Evolutionary conservation across 2,329 filamentous ascomycete genomes (phyloP).

Genomic region (Penicillium sp.): DNA sequence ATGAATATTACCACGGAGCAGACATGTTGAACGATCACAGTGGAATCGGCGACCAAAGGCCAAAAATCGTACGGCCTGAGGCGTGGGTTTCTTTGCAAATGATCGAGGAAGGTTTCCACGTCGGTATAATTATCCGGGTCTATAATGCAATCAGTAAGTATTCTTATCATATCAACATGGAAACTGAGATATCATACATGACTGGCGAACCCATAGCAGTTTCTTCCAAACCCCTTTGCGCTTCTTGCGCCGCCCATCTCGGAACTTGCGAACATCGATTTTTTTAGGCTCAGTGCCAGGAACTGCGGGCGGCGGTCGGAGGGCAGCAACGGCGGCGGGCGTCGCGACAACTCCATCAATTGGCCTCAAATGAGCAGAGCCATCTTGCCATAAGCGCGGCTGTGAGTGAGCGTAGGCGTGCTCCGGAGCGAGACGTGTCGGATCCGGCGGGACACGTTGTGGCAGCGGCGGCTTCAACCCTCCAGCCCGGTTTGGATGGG

Average conservation of each 20-base stretch:
- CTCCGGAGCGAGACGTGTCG: slow-evolving; percentile 72
- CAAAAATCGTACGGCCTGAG: slow-evolving; percentile 97
- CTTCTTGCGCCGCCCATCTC: slow-evolving; percentile 62
- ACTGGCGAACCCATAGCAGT: slow-evolving; percentile 95
- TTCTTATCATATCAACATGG: not conserved
- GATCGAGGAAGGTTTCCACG: slow-evolving; percentile 91
- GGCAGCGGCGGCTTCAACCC: slow-evolving; percentile 32
- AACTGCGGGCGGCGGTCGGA: slow-evolving; percentile 39
- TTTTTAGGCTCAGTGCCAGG: slow-evolving; percentile 31
- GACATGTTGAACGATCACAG: slow-evolving; percentile 94
- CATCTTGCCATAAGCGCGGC: slow-evolving; percentile 48
- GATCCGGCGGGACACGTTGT: slow-evolving; percentile 49
- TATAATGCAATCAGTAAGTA: slow-evolving; percentile 29
- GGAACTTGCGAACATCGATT: slow-evolving; percentile 47
- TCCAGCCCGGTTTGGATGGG: slow-evolving; percentile 41
- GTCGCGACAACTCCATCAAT: slow-evolving; percentile 41
- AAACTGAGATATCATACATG: slow-evolving; percentile 55
- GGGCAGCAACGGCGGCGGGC: slow-evolving; percentile 34
- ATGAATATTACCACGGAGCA: slow-evolving; percentile 93
- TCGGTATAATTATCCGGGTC: slow-evolving; percentile 99
- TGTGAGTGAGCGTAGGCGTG: slow-evolving; percentile 67
- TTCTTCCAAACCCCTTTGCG: slow-evolving; percentile 85
- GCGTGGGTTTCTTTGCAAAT: slow-evolving; percentile 88
- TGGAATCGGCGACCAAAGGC: slow-evolving; percentile 90
- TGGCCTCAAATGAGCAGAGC: slow-evolving; percentile 32